A percentile compares a stretch with the other conserved stretches of the same genome.
Evolutionary conservation across 2,329 filamentous ascomycete genomes (phyloP).

Genomic region (Colletotrichum endophyticum): DNA sequence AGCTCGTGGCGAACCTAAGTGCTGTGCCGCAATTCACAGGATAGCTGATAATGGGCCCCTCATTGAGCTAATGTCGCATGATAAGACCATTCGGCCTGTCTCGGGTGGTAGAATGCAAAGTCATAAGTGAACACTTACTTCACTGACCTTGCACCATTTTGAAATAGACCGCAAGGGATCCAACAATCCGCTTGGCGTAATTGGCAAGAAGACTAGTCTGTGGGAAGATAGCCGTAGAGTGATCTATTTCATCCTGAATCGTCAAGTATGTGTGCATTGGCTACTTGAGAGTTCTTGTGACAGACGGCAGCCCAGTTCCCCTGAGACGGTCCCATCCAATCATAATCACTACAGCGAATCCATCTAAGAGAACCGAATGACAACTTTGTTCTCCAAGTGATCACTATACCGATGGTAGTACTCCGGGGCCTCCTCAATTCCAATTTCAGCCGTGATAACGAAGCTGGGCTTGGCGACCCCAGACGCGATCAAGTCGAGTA

Average conservation of each 20-base stretch:
- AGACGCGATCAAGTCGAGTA: background rate
- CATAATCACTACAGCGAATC: background rate
- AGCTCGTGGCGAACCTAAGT: background rate
- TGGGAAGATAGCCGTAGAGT: background rate
- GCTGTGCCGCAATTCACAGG: background rate
- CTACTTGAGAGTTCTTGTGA: background rate
- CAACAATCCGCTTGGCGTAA: background rate
- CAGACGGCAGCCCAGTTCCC: too few species aligned
- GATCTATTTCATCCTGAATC: background rate
- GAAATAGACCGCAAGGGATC: background rate
- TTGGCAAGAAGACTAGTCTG: background rate
- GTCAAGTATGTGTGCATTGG: background rate
- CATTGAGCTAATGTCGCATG: background rate
- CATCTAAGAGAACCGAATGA: conserved; percentile 49
- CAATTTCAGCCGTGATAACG: background rate
- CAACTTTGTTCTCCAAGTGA: background rate
- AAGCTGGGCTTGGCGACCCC: background rate
- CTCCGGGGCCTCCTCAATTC: background rate
- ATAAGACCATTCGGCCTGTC: background rate
- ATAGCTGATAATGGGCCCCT: background rate
- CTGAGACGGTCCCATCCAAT: background rate
- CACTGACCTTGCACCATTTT: background rate
- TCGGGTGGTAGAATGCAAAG: background rate
- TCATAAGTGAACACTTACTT: background rate
- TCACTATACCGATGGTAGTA: background rate